Evolutionary conservation across 345 rosid species (phyloP).

Genomic region (Corymbia maculata): DNA sequence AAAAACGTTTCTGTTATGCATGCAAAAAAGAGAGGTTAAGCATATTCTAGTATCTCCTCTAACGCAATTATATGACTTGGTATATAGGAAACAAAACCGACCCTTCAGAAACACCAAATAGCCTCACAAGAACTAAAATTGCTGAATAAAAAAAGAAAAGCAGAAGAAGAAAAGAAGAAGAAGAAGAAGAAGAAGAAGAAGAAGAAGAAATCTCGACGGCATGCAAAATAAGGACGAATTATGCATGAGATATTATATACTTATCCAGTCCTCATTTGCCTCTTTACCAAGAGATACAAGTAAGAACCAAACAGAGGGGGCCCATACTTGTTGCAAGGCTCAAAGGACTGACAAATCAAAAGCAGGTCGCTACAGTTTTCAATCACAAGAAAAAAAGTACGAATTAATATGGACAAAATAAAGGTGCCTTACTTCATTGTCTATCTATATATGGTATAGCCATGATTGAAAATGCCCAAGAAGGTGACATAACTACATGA

Average conservation of each 20-base stretch:
- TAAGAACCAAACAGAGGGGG: constrained; percentile 85
- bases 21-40: constrained; percentile 5
- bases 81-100: background rate
- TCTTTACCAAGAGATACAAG: constrained; percentile 93
- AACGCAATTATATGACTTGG: background rate
- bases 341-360: constrained; percentile 73
- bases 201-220: background rate
- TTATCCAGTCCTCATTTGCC: constrained; percentile 98
- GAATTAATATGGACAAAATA: background rate
- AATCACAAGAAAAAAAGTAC: background rate
- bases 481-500: background rate
- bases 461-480: background rate
- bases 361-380: background rate
- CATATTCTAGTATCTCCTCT: background rate
- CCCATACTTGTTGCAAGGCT: constrained; percentile 90
- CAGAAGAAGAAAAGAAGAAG: constrained; percentile 1
- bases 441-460: background rate
- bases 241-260: constrained; percentile 2
- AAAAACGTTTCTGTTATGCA: constrained; percentile 73
- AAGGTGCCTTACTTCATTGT: background rate
- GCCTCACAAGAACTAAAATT: background rate
- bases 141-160: background rate
- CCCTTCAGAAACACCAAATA: background rate
- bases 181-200: constrained; percentile 3
- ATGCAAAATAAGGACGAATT: background rate